A percentile compares a stretch with the other conserved stretches of the same genome.
These are phyloP conservation scores for Diplogelasinospora grovesii DNA, from an alignment of 495 filamentous ascomycete species.

Conservation along the genomic window DNA sequence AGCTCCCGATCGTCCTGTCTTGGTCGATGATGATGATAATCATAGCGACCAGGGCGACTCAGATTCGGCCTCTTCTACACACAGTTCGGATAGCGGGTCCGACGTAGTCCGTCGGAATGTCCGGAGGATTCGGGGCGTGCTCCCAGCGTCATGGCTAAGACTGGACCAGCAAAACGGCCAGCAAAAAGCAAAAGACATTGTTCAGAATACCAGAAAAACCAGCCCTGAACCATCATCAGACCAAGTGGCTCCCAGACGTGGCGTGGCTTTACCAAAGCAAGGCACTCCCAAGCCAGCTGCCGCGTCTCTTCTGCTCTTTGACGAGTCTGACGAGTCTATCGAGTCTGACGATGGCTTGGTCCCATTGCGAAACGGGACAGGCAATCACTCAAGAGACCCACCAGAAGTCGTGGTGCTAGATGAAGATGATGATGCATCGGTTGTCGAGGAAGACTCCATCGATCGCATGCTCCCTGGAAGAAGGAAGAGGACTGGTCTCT, in stretches of 20 bases:
- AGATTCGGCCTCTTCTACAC: constrained; percentile 5
- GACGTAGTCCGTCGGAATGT: constrained; percentile 36
- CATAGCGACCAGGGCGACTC: constrained; percentile 10
- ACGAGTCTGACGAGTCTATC: constrained; percentile 47
- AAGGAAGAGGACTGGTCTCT: constrained; percentile 25
- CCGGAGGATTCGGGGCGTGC: constrained; percentile 67
- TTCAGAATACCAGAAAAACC: constrained; percentile 29
- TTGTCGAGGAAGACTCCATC: constrained; percentile 47
- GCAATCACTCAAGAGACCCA: not conserved
- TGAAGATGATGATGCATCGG: constrained; percentile 34
- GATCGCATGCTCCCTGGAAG: constrained; percentile 46
- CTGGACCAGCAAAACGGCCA: constrained; percentile 51
- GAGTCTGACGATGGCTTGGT: constrained; percentile 24
- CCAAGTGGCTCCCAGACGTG: constrained; percentile 40
- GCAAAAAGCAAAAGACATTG: constrained; percentile 23
- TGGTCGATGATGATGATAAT: constrained; percentile 15
- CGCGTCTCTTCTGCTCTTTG: constrained; percentile 31
- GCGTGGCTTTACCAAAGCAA: constrained; percentile 44
- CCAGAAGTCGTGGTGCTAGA: constrained; percentile 8
- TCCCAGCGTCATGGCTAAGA: constrained; percentile 86
- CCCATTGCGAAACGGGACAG: not conserved
- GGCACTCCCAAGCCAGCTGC: constrained; percentile 13
- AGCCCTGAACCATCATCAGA: constrained; percentile 29
- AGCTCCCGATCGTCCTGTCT: constrained; percentile 3
- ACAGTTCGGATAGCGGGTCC: constrained; percentile 34